These are phyloP conservation scores for Botrytis aclada DNA, from an alignment of 2,329 filamentous ascomycete species.

Conservation along the genomic window DNA sequence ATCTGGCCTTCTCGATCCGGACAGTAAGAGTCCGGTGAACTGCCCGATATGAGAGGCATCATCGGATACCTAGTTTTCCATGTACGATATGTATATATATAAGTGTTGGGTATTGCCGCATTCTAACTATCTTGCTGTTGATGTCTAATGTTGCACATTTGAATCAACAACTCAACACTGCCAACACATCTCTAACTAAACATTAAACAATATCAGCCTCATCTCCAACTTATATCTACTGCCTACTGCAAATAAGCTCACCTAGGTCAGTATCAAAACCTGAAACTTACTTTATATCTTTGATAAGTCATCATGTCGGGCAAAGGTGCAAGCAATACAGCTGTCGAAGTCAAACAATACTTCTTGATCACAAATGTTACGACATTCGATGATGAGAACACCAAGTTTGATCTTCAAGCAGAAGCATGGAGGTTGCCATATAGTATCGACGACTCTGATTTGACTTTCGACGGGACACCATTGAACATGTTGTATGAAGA, in stretches of 20 bases:
- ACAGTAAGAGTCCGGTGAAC: not conserved
- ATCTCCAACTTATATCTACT: not conserved
- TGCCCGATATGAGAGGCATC: not conserved
- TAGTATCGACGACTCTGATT: slow-evolving; percentile 33
- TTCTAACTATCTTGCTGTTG: slow-evolving; percentile 2
- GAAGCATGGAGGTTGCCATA: slow-evolving; percentile 32
- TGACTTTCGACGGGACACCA: slow-evolving; percentile 36
- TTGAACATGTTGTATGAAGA: slow-evolving; percentile 36
- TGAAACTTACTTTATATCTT: not conserved
- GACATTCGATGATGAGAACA: slow-evolving; percentile 7
- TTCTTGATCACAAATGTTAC: slow-evolving; percentile 24
- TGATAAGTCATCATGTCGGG: slow-evolving; percentile 10
- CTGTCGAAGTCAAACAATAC: slow-evolving; percentile 20
- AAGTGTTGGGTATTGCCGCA: slow-evolving; percentile 11
- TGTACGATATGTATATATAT: not conserved
- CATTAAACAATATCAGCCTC: not conserved
- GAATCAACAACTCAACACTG: slow-evolving; percentile 16
- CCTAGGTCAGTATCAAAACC: not conserved
- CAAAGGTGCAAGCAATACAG: not conserved
- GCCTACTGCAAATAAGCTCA: not conserved
- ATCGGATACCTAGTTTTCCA: not conserved
- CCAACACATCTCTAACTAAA: slow-evolving; percentile 7
- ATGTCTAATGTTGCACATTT: slow-evolving; percentile 12
- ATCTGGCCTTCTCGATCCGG: slow-evolving; percentile 17
- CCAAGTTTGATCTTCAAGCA: slow-evolving; percentile 25